Conservation (phyloP, 192 early-diverging fungal species). For the Ambispora gerdemannii region DNA sequence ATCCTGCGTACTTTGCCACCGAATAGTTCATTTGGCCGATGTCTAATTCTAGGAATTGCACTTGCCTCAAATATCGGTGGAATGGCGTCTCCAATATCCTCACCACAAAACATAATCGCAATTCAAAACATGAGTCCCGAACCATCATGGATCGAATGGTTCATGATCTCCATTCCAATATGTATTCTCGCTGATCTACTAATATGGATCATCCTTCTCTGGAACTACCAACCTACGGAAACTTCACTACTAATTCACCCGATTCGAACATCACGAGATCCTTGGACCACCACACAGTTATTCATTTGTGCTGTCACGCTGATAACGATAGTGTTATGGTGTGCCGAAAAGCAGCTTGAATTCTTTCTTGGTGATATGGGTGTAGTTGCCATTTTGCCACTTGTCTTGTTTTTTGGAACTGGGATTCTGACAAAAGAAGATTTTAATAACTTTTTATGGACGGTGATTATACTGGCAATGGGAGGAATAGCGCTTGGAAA, state of each 20-base stretch:
- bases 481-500: conserved; percentile 93
- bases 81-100: conserved; percentile 95
- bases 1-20: conserved; percentile 86
- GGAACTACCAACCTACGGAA: conserved; percentile 73
- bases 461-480: conserved; percentile 87
- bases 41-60: conserved; percentile 94
- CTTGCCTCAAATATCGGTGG: conserved; percentile 95
- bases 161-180: conserved; percentile 81
- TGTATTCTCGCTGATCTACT: conserved; percentile 74
- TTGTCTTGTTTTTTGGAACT: conserved; percentile 87
- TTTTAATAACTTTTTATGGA: conserved; percentile 96
- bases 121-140: conserved; percentile 87
- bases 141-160: conserved; percentile 91
- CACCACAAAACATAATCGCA: conserved; percentile 97
- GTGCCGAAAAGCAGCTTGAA: conserved; percentile 72
- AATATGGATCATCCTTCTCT: conserved; percentile 79
- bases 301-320: conserved; percentile 76
- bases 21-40: conserved; percentile 75
- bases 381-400: conserved; percentile 86
- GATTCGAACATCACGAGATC: conserved; percentile 57
- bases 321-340: conserved; percentile 86
- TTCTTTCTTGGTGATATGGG: conserved; percentile 92
- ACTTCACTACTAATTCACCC: conserved; percentile 58
- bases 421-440: conserved; percentile 93
- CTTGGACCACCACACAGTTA: conserved; percentile 61